Percentiles rank a stretch among this genome's conserved stretches.
Evolutionary conservation across 768 basidiomycete genomes (phyloP).

Genomic region (Gyrodon lividus): DNA sequence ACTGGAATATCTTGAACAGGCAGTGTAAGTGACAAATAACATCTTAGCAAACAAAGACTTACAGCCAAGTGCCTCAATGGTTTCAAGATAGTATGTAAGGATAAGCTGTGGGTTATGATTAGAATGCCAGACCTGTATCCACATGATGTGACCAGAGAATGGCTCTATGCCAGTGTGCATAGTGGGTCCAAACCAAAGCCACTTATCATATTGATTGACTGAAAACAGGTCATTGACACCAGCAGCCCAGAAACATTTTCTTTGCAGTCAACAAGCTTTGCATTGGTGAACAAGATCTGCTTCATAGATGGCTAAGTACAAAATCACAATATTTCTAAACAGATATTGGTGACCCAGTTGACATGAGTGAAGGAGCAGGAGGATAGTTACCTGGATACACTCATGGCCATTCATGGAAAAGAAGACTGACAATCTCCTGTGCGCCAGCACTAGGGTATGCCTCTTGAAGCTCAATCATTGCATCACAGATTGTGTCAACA

Average conservation of each 20-base stretch:
- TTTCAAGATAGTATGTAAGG: not conserved
- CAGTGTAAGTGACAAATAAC: no score
- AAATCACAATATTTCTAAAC: not conserved
- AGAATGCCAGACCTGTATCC: constrained; percentile 5
- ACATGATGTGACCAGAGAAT: not conserved
- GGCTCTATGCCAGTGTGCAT: not conserved
- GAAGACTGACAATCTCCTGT: not conserved
- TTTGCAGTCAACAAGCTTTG: not conserved
- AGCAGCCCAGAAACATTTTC: not conserved
- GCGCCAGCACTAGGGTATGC: constrained; percentile 3
- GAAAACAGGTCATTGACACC: constrained; percentile 1
- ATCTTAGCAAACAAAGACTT: not conserved
- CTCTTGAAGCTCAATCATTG: not conserved
- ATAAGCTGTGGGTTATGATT: constrained; percentile 3
- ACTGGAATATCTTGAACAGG: no score
- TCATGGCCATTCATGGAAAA: constrained; percentile 2
- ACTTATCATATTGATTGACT: constrained; percentile 2
- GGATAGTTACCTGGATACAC: no score
- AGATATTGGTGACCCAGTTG: no score
- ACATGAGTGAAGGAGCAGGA: no score
- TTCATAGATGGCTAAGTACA: not conserved
- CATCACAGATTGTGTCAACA: not conserved
- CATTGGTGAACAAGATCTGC: not conserved
- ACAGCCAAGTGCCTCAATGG: not conserved
- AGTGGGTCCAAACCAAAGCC: not conserved